A percentile compares a stretch with the other conserved stretches of the same genome.
These are phyloP conservation scores for Zygosaccharomyces pseudorouxii DNA, from an alignment of 805 yeast genomes.

Conservation along the genomic window DNA sequence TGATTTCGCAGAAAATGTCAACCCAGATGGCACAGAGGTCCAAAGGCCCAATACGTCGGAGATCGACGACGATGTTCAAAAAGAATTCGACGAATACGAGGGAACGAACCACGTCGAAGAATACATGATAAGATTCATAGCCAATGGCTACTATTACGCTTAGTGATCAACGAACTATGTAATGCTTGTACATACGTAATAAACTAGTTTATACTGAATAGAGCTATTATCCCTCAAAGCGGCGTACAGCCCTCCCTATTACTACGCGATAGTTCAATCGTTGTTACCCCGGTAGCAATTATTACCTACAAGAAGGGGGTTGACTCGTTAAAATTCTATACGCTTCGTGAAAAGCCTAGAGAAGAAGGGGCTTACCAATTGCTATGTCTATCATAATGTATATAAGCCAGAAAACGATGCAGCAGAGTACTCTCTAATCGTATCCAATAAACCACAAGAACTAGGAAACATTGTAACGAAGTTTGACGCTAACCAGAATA, in stretches of 20 bases:
- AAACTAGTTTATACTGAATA: neutral
- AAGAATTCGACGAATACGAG: conserved; percentile 39
- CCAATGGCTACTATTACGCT: conserved; percentile 63
- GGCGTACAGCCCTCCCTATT: neutral
- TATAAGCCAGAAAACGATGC: neutral
- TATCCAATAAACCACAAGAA: neutral
- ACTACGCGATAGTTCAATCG: neutral
- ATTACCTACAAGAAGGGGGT: neutral
- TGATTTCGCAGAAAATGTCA: conserved; percentile 61
- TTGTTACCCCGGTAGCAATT: neutral
- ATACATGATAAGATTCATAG: conserved; percentile 89
- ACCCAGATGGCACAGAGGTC: conserved; percentile 5
- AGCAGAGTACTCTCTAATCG: no score
- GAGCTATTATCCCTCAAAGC: neutral
- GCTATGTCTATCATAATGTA: neutral
- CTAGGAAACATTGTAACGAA: neutral
- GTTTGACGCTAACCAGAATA: no score
- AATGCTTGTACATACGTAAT: conserved; percentile 1
- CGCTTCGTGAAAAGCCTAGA: conserved; percentile 3
- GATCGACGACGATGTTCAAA: conserved; percentile 11
- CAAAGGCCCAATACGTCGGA: conserved; percentile 14
- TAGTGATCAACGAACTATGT: neutral
- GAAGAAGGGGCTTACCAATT: conserved; percentile 1
- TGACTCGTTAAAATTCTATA: conserved; percentile 2
- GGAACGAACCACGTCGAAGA: conserved; percentile 83